Percentiles rank a stretch among this genome's conserved stretches.
Evolutionary conservation across 805 yeast species (phyloP).

Genomic region (Pichia deserticola): DNA sequence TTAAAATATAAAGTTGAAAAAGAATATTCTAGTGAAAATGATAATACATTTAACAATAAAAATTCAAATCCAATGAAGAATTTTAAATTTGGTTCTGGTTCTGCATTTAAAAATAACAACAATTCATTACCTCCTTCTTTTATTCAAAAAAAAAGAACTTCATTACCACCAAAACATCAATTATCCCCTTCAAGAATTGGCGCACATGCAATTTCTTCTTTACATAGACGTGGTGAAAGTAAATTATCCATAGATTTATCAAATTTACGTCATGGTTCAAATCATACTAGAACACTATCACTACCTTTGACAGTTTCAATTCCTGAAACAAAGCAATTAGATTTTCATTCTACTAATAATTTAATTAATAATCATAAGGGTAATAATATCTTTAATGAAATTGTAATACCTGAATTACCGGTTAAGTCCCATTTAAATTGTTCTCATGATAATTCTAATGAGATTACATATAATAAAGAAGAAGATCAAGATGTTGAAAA

Average conservation of each 20-base stretch:
- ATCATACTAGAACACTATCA: slow-evolving; percentile 34
- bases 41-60: not conserved
- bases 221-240: slow-evolving; percentile 24
- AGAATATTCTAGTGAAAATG: too few relatives aligned
- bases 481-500: not conserved
- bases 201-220: slow-evolving; percentile 58
- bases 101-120: slow-evolving; percentile 1
- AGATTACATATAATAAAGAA: slow-evolving; percentile 10
- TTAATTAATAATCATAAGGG: slow-evolving; percentile 13
- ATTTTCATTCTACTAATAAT: slow-evolving; percentile 15
- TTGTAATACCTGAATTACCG: slow-evolving; percentile 14
- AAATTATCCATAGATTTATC: slow-evolving; percentile 19
- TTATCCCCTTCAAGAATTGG: slow-evolving; percentile 67
- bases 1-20: not conserved
- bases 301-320: slow-evolving; percentile 32
- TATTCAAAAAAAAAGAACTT: slow-evolving; percentile 5
- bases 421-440: not conserved
- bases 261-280: slow-evolving; percentile 21
- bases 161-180: slow-evolving; percentile 28
- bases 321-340: slow-evolving; percentile 27
- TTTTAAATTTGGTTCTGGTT: slow-evolving; percentile 27
- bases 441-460: not conserved
- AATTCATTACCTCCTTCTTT: not conserved
- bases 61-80: slow-evolving; percentile 18
- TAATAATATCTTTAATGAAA: slow-evolving; percentile 24